Base-by-base conservation (phyloP, 2,329 filamentous ascomycete genomes). In the Xylariaceae sp. region DNA sequence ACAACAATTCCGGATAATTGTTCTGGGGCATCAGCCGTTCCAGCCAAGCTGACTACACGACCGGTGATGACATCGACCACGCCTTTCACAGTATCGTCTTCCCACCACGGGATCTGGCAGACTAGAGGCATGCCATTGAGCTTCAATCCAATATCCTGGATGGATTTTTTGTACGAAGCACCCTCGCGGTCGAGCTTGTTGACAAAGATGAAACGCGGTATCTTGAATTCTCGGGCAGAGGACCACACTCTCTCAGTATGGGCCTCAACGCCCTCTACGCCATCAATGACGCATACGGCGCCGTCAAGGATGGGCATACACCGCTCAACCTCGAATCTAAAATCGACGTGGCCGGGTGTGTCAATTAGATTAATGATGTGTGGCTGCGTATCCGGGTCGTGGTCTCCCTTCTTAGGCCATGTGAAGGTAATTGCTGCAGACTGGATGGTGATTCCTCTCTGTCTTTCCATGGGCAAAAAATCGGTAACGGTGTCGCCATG, bases 191-290 rank as follows among this genome's bases (percentile, higher is more conserved):
- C 91, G 2, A 95, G 82, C 73, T 96, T 96, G 76, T 96, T 96
- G 67, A 95, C 83, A 63, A 88, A 94, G 45, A 92, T 81, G 53
- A 95, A 85, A 28, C 92, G 83, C 0, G 95, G 95, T 36, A 98
- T 96, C 19, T 81, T 82, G 71, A 96, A 96, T 41, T 88, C 86
- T 49, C 90, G 91, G 6, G 95, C 93, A 62, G 96, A 95, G 12
- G 85, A 82, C 95, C 95, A 99, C 3, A 99, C 95, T 67, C 96
- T 89, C 72, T 99, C 95, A 0, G 95, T 98, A 72, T 98, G 95
- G 1, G 95, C 94, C 75, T 99, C 95, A 19, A 99, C 95, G 1
- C 92, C 92, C 59, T 94, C 92, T 33, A 96, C 92, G 0, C 91
- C 92, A 71, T 96, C 92, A 6, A 96, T 86, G 67, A 96, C 93